Base-by-base conservation (phyloP, 805 yeast species). In the Huiozyma sinensis region DNA sequence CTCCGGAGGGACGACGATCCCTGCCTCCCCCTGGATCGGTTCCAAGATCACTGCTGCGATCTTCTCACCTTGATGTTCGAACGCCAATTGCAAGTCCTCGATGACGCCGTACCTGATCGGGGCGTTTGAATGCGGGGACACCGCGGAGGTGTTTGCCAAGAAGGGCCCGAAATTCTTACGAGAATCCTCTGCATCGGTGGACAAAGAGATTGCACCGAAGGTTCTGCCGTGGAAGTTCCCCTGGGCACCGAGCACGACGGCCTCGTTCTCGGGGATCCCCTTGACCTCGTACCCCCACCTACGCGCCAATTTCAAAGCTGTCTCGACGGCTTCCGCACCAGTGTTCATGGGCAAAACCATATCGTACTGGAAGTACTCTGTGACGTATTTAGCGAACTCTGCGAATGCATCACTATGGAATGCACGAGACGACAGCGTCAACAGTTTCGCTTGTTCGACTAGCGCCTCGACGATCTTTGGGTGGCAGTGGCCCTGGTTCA, bases 11-110 rank as follows among this genome's bases (percentile, higher is more conserved):
- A 89, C 96, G 28, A 89, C 90, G 52, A 90, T 90, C 54, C 97
- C 97, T 32, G 97, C 97, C 65, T 90, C 97, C 64, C 97, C 97
- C 66, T 90, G 97, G 58, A 89, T 89, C 50, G 97, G 97, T 69
- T 90, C 97, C 55, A 90, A 76, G 51, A 90, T 69, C 52, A 90
- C 76, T 36, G 95, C 97, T 38, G 95, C 95, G 51, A 90, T 79
- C 62, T 79, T 81, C 63, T 84, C 90, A 51, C 96, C 96, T 27
- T 90, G 87, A 45, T 76, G 76, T 51, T 73, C 69, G 57, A 89
- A 79, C 2, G 95, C 95, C 53, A 71, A 71, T 66, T 87, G 88
- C 43, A 90, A 78, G 60, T 90, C 97, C 61, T 78, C 95, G 57
- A 86, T 77, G 48, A 71, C 76, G 60, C 95, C 95, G 66, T 83